These are phyloP conservation scores for Aspergillus felis DNA, from an alignment of 2,329 filamentous ascomycete species.

Conservation along the genomic window DNA sequence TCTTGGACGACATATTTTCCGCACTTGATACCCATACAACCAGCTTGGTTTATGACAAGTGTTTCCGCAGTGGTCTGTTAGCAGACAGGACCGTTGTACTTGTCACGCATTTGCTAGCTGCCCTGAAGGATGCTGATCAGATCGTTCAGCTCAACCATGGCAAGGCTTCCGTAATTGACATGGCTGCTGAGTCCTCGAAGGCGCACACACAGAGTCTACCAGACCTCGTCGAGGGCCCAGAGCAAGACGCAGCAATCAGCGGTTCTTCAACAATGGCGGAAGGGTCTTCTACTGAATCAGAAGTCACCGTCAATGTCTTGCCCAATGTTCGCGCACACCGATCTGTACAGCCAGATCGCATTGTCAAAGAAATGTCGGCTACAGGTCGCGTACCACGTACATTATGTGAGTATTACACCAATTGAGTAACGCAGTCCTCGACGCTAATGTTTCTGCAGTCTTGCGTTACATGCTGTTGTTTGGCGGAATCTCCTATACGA, in stretches of 20 bases:
- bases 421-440: no score
- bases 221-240: slow-evolving; percentile 4
- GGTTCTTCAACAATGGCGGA: slow-evolving; percentile 1
- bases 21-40: slow-evolving; percentile 58
- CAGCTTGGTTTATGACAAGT: slow-evolving; percentile 53
- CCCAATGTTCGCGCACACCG: slow-evolving; percentile 6
- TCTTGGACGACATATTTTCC: slow-evolving; percentile 59
- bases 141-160: slow-evolving; percentile 18
- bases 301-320: slow-evolving; percentile 1
- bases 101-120: slow-evolving; percentile 47
- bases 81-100: slow-evolving; percentile 53
- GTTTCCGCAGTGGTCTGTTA: slow-evolving; percentile 55
- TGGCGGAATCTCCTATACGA: slow-evolving; percentile 20
- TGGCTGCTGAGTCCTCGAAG: not conserved
- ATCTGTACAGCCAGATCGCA: slow-evolving; percentile 3
- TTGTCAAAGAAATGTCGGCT: slow-evolving; percentile 20
- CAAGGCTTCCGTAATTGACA: slow-evolving; percentile 11
- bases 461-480: slow-evolving; percentile 25
- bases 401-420: slow-evolving; percentile 14
- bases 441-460: slow-evolving; percentile 8
- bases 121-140: slow-evolving; percentile 21
- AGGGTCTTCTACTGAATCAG: slow-evolving; percentile 5
- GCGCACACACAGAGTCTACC: not conserved
- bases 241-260: slow-evolving; percentile 1
- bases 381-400: slow-evolving; percentile 22